phyloP scores from a whole-genome alignment of 257 asterid species.

The Ajuga chamaepitys region DNA sequence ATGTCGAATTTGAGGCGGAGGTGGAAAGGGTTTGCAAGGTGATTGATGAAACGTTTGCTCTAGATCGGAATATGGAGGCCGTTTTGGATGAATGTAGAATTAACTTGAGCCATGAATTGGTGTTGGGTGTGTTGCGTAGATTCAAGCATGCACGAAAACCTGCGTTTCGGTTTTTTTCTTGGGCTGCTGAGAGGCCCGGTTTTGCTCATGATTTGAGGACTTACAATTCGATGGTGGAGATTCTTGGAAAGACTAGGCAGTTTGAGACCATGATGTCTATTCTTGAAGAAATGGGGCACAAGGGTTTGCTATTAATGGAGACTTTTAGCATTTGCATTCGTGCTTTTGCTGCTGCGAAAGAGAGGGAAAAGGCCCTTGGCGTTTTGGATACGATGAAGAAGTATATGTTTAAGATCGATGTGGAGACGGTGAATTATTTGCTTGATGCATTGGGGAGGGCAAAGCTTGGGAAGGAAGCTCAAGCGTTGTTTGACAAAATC shows the following conservation, averaged over 20 bases:
- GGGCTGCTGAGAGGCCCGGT: slow-evolving; percentile 59
- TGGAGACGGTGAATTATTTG: slow-evolving; percentile 60
- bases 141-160: slow-evolving; percentile 85
- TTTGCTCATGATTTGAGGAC: slow-evolving; percentile 62
- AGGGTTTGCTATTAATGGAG: slow-evolving; percentile 61
- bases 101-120: slow-evolving; percentile 56
- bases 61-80: slow-evolving; percentile 89
- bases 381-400: slow-evolving; percentile 80
- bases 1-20: slow-evolving; percentile 38
- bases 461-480: slow-evolving; percentile 81
- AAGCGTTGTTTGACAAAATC: slow-evolving; percentile 54
- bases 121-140: slow-evolving; percentile 60
- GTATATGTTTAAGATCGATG: slow-evolving; percentile 50
- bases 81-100: slow-evolving; percentile 69
- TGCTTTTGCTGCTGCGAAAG: slow-evolving; percentile 78
- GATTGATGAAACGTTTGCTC: slow-evolving; percentile 66
- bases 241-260: slow-evolving; percentile 84
- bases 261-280: slow-evolving; percentile 82
- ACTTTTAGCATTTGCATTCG: slow-evolving; percentile 53
- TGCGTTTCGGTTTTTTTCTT: slow-evolving; percentile 74
- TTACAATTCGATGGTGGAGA: slow-evolving; percentile 55
- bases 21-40: slow-evolving; percentile 65
- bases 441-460: slow-evolving; percentile 83
- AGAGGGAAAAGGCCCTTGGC: slow-evolving; percentile 75
- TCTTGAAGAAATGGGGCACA: slow-evolving; percentile 84